Evolutionary conservation across 805 yeast genomes (phyloP).

Genomic region (Sugiyamaella smithiae): DNA sequence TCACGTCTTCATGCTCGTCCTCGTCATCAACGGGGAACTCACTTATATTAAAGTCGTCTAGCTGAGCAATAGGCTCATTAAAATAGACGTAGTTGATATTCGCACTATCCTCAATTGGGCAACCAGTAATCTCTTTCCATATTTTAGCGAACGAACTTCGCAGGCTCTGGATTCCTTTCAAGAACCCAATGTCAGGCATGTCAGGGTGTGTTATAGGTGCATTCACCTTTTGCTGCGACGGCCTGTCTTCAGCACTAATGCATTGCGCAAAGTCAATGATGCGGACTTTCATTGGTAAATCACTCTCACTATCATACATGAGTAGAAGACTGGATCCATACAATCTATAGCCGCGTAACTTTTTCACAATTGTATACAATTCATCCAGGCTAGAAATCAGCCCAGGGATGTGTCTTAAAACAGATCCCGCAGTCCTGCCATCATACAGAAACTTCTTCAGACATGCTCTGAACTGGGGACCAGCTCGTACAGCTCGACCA

Average conservation of each 20-base stretch:
- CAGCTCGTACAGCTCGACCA: constrained; percentile 73
- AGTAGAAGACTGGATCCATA: constrained; percentile 88
- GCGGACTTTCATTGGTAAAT: constrained; percentile 44
- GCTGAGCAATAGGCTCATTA: constrained; percentile 10
- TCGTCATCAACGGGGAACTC: constrained; percentile 9
- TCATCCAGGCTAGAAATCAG: constrained; percentile 60
- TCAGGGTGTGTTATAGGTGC: constrained; percentile 71
- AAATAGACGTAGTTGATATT: constrained; percentile 6
- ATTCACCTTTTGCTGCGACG: constrained; percentile 41
- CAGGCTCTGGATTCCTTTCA: constrained; percentile 76
- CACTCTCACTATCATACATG: constrained; percentile 73
- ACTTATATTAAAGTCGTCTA: constrained; percentile 22
- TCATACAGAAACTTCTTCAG: constrained; percentile 77
- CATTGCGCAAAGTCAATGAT: constrained; percentile 96
- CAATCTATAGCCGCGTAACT: constrained; percentile 72
- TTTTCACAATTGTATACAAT: constrained; percentile 51
- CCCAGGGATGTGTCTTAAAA: constrained; percentile 63
- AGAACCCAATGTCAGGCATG: constrained; percentile 75
- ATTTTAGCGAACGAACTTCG: constrained; percentile 52
- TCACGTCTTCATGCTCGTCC: background rate
- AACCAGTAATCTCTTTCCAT: constrained; percentile 18
- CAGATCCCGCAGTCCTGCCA: constrained; percentile 57
- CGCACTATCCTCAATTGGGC: background rate
- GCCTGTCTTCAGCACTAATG: constrained; percentile 61
- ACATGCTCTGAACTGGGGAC: constrained; percentile 73